Evolutionary conservation across 345 rosid species (phyloP).

Genomic region (Sisymbrium altissimum): DNA sequence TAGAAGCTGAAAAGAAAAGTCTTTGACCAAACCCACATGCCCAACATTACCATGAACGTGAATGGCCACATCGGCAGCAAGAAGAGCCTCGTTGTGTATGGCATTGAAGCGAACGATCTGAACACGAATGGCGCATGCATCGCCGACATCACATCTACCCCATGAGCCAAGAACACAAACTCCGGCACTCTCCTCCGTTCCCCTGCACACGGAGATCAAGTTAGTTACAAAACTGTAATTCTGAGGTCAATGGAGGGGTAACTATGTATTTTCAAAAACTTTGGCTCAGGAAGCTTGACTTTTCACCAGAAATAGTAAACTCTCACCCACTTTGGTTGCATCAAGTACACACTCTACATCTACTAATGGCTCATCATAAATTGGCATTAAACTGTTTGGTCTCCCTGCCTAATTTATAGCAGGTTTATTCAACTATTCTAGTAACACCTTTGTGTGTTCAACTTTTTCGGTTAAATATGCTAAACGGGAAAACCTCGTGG

Average conservation of each 20-base stretch:
- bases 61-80: constrained; percentile 49
- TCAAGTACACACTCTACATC: neutral
- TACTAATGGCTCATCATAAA: constrained; percentile 2
- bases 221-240: neutral
- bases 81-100: constrained; percentile 44
- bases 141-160: constrained; percentile 60
- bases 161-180: constrained; percentile 95
- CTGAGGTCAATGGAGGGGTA: neutral
- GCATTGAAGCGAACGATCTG: constrained; percentile 57
- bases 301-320: neutral
- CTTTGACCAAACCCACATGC: constrained; percentile 82
- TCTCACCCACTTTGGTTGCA: constrained; percentile 1
- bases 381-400: constrained; percentile 14
- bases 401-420: neutral
- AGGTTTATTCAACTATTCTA: neutral
- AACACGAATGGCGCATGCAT: constrained; percentile 68
- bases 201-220: constrained; percentile 36
- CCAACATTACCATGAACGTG: constrained; percentile 42
- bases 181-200: constrained; percentile 55
- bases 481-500: neutral
- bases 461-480: neutral
- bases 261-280: neutral
- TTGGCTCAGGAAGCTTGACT: neutral
- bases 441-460: neutral
- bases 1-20: constrained; percentile 57